These are phyloP conservation scores for Rhizopogon sp. DNA, from an alignment of 768 basidiomycete species.

Conservation along the genomic window DNA sequence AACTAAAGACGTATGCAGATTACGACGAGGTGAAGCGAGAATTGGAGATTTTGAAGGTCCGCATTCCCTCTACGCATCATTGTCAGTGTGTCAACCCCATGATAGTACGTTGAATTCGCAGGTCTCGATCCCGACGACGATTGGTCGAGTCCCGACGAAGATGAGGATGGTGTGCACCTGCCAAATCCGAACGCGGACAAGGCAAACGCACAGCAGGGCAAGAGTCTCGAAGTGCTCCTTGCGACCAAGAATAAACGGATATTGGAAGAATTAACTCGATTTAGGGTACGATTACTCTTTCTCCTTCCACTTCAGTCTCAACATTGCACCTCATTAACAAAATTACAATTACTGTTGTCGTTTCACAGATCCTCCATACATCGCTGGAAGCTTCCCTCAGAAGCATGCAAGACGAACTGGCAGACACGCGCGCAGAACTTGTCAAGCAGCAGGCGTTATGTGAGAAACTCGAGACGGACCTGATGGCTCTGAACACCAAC, in stretches of 20 bases:
- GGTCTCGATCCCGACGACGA: constrained; percentile 68
- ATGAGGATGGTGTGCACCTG: constrained; percentile 55
- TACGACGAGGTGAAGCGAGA: constrained; percentile 99
- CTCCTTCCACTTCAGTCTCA: background rate
- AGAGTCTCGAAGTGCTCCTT: constrained; percentile 85
- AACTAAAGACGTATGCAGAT: constrained; percentile 71
- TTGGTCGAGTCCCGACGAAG: constrained; percentile 33
- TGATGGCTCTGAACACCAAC: constrained; percentile 68
- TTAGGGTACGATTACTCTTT: constrained; percentile 53
- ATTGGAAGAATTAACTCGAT: constrained; percentile 87
- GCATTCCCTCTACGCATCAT: constrained; percentile 8
- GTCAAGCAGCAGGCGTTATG: constrained; percentile 77
- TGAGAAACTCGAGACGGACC: constrained; percentile 88
- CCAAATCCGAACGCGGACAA: constrained; percentile 90
- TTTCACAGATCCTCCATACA: constrained; percentile 65
- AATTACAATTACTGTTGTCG: background rate
- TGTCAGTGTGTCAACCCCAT: background rate
- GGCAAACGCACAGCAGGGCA: constrained; percentile 67
- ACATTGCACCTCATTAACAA: background rate
- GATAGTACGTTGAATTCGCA: constrained; percentile 92
- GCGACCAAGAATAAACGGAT: constrained; percentile 93
- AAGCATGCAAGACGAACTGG: constrained; percentile 52
- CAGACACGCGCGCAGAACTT: constrained; percentile 56
- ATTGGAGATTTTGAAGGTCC: constrained; percentile 96
- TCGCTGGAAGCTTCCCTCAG: constrained; percentile 74